Base-by-base conservation (phyloP, 257 asterid genomes). In the Plantago ovata region DNA sequence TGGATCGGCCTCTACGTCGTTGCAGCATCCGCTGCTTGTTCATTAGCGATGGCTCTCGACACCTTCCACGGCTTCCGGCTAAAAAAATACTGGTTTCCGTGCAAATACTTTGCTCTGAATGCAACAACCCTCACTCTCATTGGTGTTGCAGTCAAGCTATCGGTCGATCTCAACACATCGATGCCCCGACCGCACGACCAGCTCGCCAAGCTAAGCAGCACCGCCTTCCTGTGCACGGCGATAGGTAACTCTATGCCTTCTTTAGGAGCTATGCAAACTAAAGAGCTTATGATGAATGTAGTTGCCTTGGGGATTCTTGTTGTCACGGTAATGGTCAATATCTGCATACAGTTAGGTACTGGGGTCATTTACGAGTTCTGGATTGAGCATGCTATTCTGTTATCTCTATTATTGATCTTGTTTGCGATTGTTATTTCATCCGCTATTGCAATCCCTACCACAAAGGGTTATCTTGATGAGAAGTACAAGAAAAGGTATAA, bases 241-340 rank as follows among this genome's bases (percentile, higher is more conserved):
- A 85, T 88, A 44, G 89, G 76, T 20, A 88, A 88, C 54, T 81
- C 77, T n/a, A 61, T 84, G 86, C 94, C 96, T 61, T 79, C 94
- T 64, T 11, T 87, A 32, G 96, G 92, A 14, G 65, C 66, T 66
- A 79, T 84, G 92, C 74, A 73, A 58, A 73, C 47, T 21, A 70
- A 75, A 65, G 96, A 87, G 66, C 76, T 87, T 5, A 43, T 78
- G 84, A 79, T 81, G 76, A 87, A 84, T 62, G 67, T 82, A 2
- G 75, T 82, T 23, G 96, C 94, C 36, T 64, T 80, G 39, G 94
- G 82, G 6, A 84, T 87, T 43, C 81, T 82, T 8, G 91, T 79
- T 6, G 38, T 81, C 4, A 87, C 96, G 1, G 89, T 79, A 2
- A 72, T 82, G 0, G 94, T 75, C 7, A 87, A 82, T 41, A 58